Evolutionary conservation across 441 rosid genomes (phyloP), one percentile per base, ranked within the genome.

Genomic region (Raphanus hybrid): DNA sequence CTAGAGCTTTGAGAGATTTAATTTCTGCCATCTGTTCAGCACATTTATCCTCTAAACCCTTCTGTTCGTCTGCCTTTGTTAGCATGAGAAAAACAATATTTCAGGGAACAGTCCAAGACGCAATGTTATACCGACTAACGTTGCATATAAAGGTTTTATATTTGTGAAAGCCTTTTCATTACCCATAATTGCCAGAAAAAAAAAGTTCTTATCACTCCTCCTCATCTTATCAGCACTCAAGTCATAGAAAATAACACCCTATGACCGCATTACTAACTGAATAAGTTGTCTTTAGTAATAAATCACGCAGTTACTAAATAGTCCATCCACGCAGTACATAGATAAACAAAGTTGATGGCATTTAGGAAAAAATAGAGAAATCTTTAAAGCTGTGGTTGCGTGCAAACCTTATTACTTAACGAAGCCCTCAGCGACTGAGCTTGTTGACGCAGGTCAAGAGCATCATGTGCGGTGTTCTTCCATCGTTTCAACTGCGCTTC

Each of bases 381-480:
- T 59, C 37, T 72, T 67, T 23, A 50, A 60, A 78, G 67, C 18
- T 69, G 78, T 32, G 64, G 78, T 69, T 74, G 48, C 48, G 60
- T 70, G 75, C 74, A 62, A 75, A 92, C 97, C 98, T 96, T 93
- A 67, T 85, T 81, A 82, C 82, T 82, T 70, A 91, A 84, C 70
- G 87, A 88, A 69, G 84, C 81, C 84, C 83, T 87, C 63, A 92
- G 84, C 50, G 87, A 81, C 64, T 84, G 82, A 62, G 92, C 86
- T 88, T 93, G 81, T 82, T 91, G 88, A 78, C 81, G 94, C 81
- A 91, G 82, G 58, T 92, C 84, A 73, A 82, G 77, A 39, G 94
- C 92, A 84, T 96, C 97, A 63, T 88, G 85, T 29, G 99, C 97
- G 69, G 87, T 88, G 78, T 86, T 89, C 88, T 91, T 93, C 98